These are phyloP conservation scores for Chamaenerion angustifolium DNA, from an alignment of 345 rosid species.

Conservation along the genomic window DNA sequence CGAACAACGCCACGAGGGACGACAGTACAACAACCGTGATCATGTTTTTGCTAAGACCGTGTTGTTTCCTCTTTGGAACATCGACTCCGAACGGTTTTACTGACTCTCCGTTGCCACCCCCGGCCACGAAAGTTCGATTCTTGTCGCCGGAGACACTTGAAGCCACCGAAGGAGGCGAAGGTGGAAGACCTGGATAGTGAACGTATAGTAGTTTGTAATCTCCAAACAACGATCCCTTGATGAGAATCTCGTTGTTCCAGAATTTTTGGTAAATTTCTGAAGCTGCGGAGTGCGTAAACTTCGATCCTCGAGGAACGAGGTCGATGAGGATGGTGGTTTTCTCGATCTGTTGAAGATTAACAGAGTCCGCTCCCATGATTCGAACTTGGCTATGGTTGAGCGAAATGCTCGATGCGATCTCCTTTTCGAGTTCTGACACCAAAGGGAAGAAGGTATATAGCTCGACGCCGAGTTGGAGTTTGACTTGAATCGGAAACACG, in stretches of 20 bases:
- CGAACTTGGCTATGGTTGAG: constrained; percentile 51
- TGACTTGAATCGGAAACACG: constrained; percentile 59
- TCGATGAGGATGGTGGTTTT: constrained; percentile 47
- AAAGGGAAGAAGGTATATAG: constrained; percentile 47
- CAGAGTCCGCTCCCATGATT: constrained; percentile 56
- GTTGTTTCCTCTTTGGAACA: constrained; percentile 25
- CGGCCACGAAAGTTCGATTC: constrained; percentile 25
- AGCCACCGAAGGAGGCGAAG: constrained; percentile 41
- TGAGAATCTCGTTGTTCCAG: constrained; percentile 30
- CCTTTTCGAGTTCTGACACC: constrained; percentile 49
- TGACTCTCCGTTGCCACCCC: constrained; percentile 14
- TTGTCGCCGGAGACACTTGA: constrained; percentile 19
- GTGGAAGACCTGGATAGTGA: constrained; percentile 60
- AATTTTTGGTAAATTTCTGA: constrained; percentile 34
- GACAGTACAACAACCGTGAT: constrained; percentile 37
- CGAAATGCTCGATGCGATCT: constrained; percentile 30
- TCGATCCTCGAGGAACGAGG: constrained; percentile 39
- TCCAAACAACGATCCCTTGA: constrained; percentile 40
- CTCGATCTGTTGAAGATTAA: constrained; percentile 39
- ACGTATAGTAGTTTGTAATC: constrained; percentile 44
- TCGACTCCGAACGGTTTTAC: constrained; percentile 53
- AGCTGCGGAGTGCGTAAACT: constrained; percentile 26
- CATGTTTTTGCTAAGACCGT: constrained; percentile 22
- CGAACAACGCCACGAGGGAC: constrained; percentile 24
- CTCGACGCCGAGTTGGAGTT: constrained; percentile 35